A percentile compares a stretch with the other conserved stretches of the same genome.
Evolutionary conservation across 768 basidiomycete species (phyloP).

Genomic region (Termitomyces titanicus): DNA sequence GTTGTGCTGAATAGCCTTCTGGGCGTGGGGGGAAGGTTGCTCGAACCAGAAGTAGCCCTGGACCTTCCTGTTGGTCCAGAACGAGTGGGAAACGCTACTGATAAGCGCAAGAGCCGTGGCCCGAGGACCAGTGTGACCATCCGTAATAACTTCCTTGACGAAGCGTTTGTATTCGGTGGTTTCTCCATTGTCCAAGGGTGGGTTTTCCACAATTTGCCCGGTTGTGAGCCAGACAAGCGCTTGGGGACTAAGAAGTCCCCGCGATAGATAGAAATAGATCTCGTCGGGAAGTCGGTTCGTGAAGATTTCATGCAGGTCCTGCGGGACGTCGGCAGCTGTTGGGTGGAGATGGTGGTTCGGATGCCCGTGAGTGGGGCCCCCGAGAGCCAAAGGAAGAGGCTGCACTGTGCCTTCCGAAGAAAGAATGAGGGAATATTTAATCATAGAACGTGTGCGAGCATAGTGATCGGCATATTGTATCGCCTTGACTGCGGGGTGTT

Average conservation of each 20-base stretch:
- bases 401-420: conserved; percentile 80
- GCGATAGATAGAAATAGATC: conserved; percentile 93
- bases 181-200: conserved; percentile 93
- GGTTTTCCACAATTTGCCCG: conserved; percentile 80
- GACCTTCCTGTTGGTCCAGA: conserved; percentile 80
- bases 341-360: conserved; percentile 61
- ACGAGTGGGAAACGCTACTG: conserved; percentile 71
- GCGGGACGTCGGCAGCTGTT: conserved; percentile 84
- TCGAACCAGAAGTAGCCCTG: conserved; percentile 77
- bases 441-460: conserved; percentile 85
- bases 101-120: conserved; percentile 89
- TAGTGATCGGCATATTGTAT: conserved; percentile 83
- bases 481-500: conserved; percentile 79
- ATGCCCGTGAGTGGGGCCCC: conserved; percentile 43
- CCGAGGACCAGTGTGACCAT: conserved; percentile 89
- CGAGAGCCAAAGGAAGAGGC: conserved; percentile 75
- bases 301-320: conserved; percentile 92
- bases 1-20: conserved; percentile 67
- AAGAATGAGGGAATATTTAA: conserved; percentile 88
- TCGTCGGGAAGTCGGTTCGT: conserved; percentile 94
- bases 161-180: conserved; percentile 93
- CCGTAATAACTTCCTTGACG: conserved; percentile 94
- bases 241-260: conserved; percentile 85
- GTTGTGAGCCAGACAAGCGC: conserved; percentile 93
- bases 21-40: conserved; percentile 42